These are phyloP conservation scores for Pythium coloratum DNA, from an alignment of 352 stramenopile species.

Conservation along the genomic window DNA sequence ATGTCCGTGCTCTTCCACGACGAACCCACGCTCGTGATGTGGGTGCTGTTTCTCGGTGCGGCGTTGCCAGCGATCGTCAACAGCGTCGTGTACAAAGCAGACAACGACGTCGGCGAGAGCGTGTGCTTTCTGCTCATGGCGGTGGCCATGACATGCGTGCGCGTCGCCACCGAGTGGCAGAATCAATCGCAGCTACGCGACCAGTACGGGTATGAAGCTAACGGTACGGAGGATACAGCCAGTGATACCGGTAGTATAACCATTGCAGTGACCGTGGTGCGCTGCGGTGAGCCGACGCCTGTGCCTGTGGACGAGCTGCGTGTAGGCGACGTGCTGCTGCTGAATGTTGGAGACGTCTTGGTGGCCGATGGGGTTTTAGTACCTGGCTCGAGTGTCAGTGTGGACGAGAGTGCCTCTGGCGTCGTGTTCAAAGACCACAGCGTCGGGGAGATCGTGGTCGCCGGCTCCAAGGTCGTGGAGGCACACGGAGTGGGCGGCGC, in stretches of 20 bases:
- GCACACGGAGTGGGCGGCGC: conserved; percentile 36
- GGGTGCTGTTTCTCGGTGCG: neutral
- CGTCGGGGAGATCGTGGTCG: conserved; percentile 67
- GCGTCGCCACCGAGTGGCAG: conserved; percentile 4
- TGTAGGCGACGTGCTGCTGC: conserved; percentile 12
- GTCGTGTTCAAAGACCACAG: conserved; percentile 26
- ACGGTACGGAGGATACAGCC: too few relatives aligned
- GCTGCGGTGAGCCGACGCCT: neutral
- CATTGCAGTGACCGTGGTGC: neutral
- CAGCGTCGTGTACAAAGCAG: neutral
- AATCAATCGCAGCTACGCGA: neutral
- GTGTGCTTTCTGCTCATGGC: conserved; percentile 9
- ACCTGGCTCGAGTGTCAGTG: conserved; percentile 26
- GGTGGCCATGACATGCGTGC: neutral
- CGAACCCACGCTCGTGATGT: neutral
- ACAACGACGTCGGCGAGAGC: neutral
- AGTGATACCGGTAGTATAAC: neutral
- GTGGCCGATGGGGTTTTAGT: conserved; percentile 32
- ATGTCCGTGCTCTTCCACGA: conserved; percentile 2
- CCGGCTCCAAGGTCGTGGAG: conserved; percentile 76
- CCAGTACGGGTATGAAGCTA: neutral
- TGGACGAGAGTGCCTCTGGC: conserved; percentile 29
- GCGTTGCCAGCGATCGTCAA: too few relatives aligned
- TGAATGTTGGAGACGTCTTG: conserved; percentile 15
- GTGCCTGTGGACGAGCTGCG: neutral